Evolutionary conservation across 2,329 filamentous ascomycete species (phyloP).

Genomic region (Penicillium digitatum): DNA sequence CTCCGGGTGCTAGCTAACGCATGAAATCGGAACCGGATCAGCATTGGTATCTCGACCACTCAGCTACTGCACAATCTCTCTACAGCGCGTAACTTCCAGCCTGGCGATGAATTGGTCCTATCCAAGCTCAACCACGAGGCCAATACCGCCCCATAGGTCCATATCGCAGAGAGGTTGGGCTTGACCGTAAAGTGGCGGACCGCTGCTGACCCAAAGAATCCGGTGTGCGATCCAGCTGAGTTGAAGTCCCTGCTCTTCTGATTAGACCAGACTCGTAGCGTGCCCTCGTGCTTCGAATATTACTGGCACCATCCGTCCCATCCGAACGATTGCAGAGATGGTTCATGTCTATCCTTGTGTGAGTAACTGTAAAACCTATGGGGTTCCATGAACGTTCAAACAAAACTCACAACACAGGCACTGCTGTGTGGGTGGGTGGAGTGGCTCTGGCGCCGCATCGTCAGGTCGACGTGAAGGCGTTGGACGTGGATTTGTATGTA

Average conservation of each 20-base stretch:
- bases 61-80: constrained; percentile 71
- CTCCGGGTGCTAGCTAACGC: neutral
- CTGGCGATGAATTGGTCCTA: constrained; percentile 64
- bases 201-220: constrained; percentile 49
- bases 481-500: constrained; percentile 69
- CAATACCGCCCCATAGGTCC: constrained; percentile 70
- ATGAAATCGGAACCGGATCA: constrained; percentile 12
- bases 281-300: constrained; percentile 73
- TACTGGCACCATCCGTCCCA: constrained; percentile 62
- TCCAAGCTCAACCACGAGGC: constrained; percentile 74
- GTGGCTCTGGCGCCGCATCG: constrained; percentile 74
- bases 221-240: constrained; percentile 56
- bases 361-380: neutral
- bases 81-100: constrained; percentile 50
- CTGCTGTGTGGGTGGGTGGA: constrained; percentile 69
- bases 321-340: constrained; percentile 34
- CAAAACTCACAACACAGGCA: constrained; percentile 36
- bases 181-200: constrained; percentile 69
- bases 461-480: constrained; percentile 61
- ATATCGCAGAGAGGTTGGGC: constrained; percentile 58
- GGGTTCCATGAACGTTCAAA: neutral
- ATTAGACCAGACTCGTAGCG: constrained; percentile 65
- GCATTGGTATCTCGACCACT: constrained; percentile 67
- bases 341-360: constrained; percentile 45
- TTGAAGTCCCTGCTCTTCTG: constrained; percentile 58